Percentiles rank a stretch among this genome's conserved stretches.
phyloP scores from a whole-genome alignment of 306 rosid species.

The Malus fusca region DNA sequence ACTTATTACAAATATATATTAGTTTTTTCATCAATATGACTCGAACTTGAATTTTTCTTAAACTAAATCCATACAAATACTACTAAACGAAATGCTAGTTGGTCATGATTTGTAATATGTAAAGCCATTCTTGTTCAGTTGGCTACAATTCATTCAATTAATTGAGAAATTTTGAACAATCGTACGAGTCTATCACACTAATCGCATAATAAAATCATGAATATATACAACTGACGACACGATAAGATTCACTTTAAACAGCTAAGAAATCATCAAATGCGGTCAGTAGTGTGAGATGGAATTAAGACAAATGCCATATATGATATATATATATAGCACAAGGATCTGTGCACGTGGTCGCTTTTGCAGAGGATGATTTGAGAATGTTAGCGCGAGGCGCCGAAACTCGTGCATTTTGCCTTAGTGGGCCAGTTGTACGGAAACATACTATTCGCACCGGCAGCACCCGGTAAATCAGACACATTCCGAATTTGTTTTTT shows the following conservation, averaged over 20 bases:
- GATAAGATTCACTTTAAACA: neutral
- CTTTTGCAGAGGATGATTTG: constrained; percentile 13
- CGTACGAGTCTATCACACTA: neutral
- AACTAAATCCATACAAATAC: neutral
- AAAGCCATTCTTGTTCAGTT: neutral
- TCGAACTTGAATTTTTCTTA: neutral
- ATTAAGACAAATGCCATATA: neutral
- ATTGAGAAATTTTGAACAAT: neutral
- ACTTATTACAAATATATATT: too few species aligned
- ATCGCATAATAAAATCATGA: neutral
- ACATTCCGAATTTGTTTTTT: neutral
- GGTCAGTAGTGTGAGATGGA: too few species aligned
- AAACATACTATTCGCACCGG: constrained; percentile 6
- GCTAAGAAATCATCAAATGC: neutral
- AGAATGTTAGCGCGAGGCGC: constrained; percentile 25
- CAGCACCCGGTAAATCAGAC: constrained; percentile 19
- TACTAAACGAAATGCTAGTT: neutral
- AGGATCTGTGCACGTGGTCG: constrained; percentile 4
- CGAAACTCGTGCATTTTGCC: constrained; percentile 29
- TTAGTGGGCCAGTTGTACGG: neutral
- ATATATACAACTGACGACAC: neutral
- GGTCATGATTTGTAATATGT: neutral
- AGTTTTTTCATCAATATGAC: neutral
- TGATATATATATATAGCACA: neutral
- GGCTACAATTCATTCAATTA: neutral